phyloP scores from a whole-genome alignment of 371 early-diverging fungal genomes.

The Actinomortierella ambigua region DNA sequence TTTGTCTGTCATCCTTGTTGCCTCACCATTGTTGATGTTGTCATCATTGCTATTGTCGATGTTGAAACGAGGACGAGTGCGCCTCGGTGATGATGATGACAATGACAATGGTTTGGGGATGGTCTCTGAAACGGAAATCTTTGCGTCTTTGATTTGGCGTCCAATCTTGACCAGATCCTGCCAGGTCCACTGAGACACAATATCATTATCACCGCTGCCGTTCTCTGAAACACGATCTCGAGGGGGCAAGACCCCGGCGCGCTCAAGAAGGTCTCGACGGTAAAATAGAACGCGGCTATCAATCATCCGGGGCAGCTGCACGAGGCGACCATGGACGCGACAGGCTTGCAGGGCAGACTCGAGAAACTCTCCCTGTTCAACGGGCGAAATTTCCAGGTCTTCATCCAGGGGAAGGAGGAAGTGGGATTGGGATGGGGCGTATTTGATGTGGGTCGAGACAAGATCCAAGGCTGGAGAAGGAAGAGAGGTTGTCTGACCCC shows the following conservation, averaged over 20 bases:
- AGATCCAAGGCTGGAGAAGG: conserved; percentile 14
- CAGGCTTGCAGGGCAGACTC: conserved; percentile 23
- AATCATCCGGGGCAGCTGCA: conserved; percentile 35
- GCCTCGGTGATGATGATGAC: too few relatives aligned
- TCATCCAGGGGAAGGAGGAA: conserved; percentile 21
- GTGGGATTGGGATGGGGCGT: conserved; percentile 32
- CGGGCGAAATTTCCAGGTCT: not conserved
- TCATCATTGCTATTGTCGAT: not conserved
- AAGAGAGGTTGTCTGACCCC: not conserved
- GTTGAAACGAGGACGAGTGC: too few relatives aligned
- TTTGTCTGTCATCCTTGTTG: not conserved
- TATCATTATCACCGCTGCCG: too few relatives aligned
- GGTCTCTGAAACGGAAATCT: not conserved
- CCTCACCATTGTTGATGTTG: not conserved
- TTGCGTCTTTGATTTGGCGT: conserved; percentile 5
- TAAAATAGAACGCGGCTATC: conserved; percentile 36
- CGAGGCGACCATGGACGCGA: conserved; percentile 18
- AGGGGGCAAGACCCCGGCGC: conserved; percentile 9
- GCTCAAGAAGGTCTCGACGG: conserved; percentile 18
- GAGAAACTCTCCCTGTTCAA: conserved; percentile 14
- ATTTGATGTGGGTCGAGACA: conserved; percentile 34
- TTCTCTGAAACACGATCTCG: too few relatives aligned
- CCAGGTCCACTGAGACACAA: conserved; percentile 9
- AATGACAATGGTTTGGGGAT: too few relatives aligned
- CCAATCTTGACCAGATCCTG: conserved; percentile 19